These are phyloP conservation scores for Macrocybe sp. DNA, from an alignment of 1,284 basidiomycete genomes.

Conservation along the genomic window DNA sequence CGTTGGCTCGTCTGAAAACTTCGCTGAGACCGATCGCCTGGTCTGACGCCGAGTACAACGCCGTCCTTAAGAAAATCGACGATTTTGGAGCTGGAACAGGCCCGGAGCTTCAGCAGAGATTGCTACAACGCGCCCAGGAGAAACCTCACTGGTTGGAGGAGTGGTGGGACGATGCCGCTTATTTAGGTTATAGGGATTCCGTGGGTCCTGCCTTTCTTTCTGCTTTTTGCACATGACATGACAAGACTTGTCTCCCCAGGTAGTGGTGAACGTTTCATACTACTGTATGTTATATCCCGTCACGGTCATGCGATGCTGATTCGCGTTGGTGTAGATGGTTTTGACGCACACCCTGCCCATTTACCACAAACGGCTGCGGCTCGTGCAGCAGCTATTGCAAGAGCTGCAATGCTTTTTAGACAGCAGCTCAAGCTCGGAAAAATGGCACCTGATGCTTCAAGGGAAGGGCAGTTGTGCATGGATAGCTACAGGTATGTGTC, in stretches of 20 bases:
- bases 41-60: conserved; percentile 49
- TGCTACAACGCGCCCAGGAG: conserved; percentile 45
- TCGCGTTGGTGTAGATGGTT: conserved; percentile 51
- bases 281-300: conserved; percentile 49
- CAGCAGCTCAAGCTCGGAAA: conserved; percentile 61
- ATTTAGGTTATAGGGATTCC: conserved; percentile 72
- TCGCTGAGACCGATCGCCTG: conserved; percentile 63
- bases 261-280: conserved; percentile 80
- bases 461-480: conserved; percentile 80
- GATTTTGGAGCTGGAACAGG: conserved; percentile 50
- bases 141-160: conserved; percentile 72
- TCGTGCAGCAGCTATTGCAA: conserved; percentile 71
- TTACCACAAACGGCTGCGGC: conserved; percentile 54
- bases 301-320: conserved; percentile 1
- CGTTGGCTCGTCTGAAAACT: conserved; percentile 54
- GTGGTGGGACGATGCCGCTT: conserved; percentile 78
- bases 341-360: conserved; percentile 60
- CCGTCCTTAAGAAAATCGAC: conserved; percentile 55
- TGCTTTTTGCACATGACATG: neutral
- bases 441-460: conserved; percentile 68
- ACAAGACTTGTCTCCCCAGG: conserved; percentile 31
- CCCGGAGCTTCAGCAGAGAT: conserved; percentile 50
- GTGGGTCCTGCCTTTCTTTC: conserved; percentile 34
- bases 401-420: conserved; percentile 70
- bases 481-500: conserved; percentile 70